A percentile compares a stretch with the other conserved stretches of the same genome.
Conservation (phyloP, 768 basidiomycete genomes). For the Collybia sp. region DNA sequence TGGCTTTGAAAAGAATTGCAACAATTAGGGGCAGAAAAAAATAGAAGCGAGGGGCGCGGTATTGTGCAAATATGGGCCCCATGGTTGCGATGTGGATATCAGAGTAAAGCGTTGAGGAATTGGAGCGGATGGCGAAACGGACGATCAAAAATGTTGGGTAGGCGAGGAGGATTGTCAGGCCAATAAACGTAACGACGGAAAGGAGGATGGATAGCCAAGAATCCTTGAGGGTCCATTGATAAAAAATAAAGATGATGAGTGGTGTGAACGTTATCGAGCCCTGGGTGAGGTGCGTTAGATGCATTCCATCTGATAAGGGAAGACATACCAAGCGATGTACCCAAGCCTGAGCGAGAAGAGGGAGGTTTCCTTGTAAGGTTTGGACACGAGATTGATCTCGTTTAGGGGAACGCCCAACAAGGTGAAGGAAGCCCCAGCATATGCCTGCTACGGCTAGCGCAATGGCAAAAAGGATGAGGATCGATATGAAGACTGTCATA, state of each 20-base stretch:
- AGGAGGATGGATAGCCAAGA: conserved; percentile 84
- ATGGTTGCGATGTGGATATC: conserved; percentile 35
- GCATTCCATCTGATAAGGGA: conserved; percentile 1
- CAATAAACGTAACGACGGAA: conserved; percentile 64
- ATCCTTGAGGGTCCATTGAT: conserved; percentile 89
- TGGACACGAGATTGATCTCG: conserved; percentile 5
- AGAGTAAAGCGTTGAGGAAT: conserved; percentile 22
- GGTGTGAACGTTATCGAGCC: conserved; percentile 65
- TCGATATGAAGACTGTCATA: conserved; percentile 79
- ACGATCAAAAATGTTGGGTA: conserved; percentile 46
- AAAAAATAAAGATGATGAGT: conserved; percentile 72
- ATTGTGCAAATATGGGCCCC: conserved; percentile 62
- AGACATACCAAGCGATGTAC: conserved; percentile 58
- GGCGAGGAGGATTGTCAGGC: conserved; percentile 41
- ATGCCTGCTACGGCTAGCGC: conserved; percentile 45
- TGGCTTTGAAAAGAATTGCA: conserved; percentile 60
- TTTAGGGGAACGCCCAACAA: conserved; percentile 18
- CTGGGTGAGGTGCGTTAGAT: conserved; percentile 22
- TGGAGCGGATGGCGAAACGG: conserved; percentile 32
- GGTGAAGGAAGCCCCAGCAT: conserved; percentile 38
- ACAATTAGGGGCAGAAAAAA: conserved; percentile 56
- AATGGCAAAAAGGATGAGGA: conserved; percentile 65
- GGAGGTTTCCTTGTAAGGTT: conserved; percentile 30
- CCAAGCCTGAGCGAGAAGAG: conserved; percentile 52
- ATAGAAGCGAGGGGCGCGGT: conserved; percentile 63